Evolutionary conservation across 108 stramenopile species (phyloP).

Genomic region (Cyclostephanos tholiformis): DNA sequence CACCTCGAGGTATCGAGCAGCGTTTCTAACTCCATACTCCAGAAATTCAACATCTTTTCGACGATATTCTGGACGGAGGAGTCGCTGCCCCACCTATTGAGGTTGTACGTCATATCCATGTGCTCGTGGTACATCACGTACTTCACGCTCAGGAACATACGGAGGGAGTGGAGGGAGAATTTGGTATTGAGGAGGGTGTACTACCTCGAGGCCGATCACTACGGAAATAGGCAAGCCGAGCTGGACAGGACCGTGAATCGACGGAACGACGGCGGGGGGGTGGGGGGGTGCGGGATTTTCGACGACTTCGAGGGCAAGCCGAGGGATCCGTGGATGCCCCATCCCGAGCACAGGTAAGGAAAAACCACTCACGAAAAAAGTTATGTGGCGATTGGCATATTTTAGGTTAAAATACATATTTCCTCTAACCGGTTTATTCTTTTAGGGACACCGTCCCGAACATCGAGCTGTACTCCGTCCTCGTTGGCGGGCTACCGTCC

Average conservation of each 20-base stretch:
- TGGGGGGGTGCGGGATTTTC: neutral
- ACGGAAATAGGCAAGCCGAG: slow-evolving; percentile 67
- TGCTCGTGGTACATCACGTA: slow-evolving; percentile 65
- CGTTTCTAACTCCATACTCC: neutral
- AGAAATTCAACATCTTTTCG: slow-evolving; percentile 40
- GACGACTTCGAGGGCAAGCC: slow-evolving; percentile 18
- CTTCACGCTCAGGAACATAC: slow-evolving; percentile 51
- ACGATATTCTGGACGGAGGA: slow-evolving; percentile 27
- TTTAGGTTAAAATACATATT: no score
- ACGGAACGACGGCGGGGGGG: slow-evolving; percentile 23
- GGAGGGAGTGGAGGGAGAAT: slow-evolving; percentile 73
- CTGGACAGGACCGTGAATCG: slow-evolving; percentile 54
- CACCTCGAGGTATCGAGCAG: neutral
- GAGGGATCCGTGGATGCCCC: slow-evolving; percentile 80
- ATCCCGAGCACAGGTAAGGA: slow-evolving; percentile 63
- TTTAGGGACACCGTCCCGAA: slow-evolving; percentile 77
- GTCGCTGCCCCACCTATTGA: slow-evolving; percentile 20
- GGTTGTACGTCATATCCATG: slow-evolving; percentile 63
- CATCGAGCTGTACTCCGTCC: slow-evolving; percentile 78
- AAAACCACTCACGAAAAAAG: neutral
- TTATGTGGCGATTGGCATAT: no score
- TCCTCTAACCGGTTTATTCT: no score
- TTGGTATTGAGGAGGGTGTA: slow-evolving; percentile 81
- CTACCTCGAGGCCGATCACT: slow-evolving; percentile 81
- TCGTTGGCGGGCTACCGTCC: slow-evolving; percentile 83